Percentiles rank a stretch among this genome's conserved stretches.
Conservation (phyloP, 805 yeast species). For the Candida ascalaphidarum region DNA sequence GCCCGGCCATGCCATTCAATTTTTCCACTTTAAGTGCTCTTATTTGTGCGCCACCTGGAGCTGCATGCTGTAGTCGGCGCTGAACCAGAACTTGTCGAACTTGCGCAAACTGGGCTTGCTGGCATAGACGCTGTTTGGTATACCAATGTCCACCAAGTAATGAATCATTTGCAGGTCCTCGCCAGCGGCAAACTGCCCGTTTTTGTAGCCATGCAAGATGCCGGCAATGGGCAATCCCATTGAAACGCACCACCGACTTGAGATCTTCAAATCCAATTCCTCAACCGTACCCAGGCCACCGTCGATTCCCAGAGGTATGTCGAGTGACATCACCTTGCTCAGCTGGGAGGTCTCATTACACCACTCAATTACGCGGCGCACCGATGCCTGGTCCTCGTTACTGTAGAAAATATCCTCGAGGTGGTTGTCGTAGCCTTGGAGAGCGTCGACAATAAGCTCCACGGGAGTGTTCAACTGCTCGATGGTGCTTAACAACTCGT, state of each 20-base stretch:
- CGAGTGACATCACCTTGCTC: conserved; percentile 54
- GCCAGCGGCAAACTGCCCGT: conserved; percentile 29
- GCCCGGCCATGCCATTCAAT: too few species aligned
- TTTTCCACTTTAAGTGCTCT: too few species aligned
- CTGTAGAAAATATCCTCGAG: conserved; percentile 45
- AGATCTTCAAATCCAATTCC: conserved; percentile 24
- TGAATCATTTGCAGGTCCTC: conserved; percentile 44
- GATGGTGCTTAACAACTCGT: conserved; percentile 25
- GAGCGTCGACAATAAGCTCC: conserved; percentile 73
- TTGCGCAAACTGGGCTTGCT: conserved; percentile 31
- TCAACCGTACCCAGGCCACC: conserved; percentile 62
- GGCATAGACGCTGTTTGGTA: conserved; percentile 49
- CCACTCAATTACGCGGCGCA: conserved; percentile 53
- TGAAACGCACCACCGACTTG: conserved; percentile 54
- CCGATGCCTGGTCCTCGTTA: conserved; percentile 27
- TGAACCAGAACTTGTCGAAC: conserved; percentile 39
- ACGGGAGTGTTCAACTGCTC: conserved; percentile 58
- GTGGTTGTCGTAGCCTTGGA: conserved; percentile 75
- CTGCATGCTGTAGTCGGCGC: too few species aligned
- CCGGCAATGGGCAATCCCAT: conserved; percentile 69
- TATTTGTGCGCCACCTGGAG: too few species aligned
- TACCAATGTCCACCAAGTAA: conserved; percentile 61
- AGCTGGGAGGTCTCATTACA: conserved; percentile 40
- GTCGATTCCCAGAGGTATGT: conserved; percentile 77
- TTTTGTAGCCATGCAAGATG: conserved; percentile 49